Conservation (phyloP, 1,284 basidiomycete genomes). For the Termitomyces sp. region DNA sequence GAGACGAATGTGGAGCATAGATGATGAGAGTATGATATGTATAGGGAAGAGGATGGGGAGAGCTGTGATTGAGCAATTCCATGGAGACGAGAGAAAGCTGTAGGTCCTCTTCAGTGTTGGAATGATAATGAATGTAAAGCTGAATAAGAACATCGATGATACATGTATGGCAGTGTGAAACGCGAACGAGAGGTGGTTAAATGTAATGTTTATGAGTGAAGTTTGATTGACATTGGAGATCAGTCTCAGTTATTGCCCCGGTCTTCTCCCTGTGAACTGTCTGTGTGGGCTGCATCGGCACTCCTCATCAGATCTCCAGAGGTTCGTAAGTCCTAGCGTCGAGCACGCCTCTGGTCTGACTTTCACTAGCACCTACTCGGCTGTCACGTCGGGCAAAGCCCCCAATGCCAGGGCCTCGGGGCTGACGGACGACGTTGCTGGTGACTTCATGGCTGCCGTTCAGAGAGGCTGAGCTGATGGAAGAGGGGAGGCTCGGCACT, state of each 20-base stretch:
- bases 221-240: constrained; percentile 11
- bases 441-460: constrained; percentile 40
- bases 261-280: constrained; percentile 40
- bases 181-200: constrained; percentile 16
- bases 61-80: constrained; percentile 26
- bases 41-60: constrained; percentile 6
- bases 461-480: constrained; percentile 35
- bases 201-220: constrained; percentile 14
- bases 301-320: constrained; percentile 63
- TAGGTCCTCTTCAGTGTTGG: constrained; percentile 23
- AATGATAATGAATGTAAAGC: constrained; percentile 27
- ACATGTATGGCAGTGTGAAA: constrained; percentile 24
- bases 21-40: constrained; percentile 15
- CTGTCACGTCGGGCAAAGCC: constrained; percentile 68
- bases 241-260: constrained; percentile 31
- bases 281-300: constrained; percentile 32
- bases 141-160: constrained; percentile 27
- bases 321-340: constrained; percentile 81
- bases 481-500: constrained; percentile 68
- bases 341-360: constrained; percentile 57
- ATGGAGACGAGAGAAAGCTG: constrained; percentile 20
- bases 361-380: constrained; percentile 50
- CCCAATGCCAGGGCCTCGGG: constrained; percentile 67
- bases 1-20: constrained; percentile 17
- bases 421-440: constrained; percentile 68